These are phyloP conservation scores for Corynascus novoguineensis DNA, from an alignment of 495 filamentous ascomycete species.

Conservation along the genomic window DNA sequence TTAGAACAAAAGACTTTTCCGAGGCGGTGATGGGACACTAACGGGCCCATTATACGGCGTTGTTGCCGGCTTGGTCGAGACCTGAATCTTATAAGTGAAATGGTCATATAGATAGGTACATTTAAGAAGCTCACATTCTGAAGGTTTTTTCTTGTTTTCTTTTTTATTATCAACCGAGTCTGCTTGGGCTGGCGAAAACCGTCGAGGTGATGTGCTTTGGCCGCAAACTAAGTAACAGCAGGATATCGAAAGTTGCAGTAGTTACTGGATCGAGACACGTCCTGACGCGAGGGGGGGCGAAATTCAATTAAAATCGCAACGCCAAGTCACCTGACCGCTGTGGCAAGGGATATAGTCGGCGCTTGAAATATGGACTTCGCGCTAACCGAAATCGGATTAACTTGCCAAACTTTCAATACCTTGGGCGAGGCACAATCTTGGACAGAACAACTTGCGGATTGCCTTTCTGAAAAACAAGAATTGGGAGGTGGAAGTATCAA, in stretches of 20 bases:
- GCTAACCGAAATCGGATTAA: too few relatives aligned
- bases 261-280: slow-evolving; percentile 4
- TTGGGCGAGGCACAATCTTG: too few relatives aligned
- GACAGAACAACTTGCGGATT: too few relatives aligned
- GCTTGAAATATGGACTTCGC: neutral
- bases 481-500: too few relatives aligned
- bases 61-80: slow-evolving; percentile 20
- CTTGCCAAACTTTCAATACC: too few relatives aligned
- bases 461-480: too few relatives aligned
- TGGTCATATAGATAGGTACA: neutral
- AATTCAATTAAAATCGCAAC: slow-evolving; percentile 25
- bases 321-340: slow-evolving; percentile 28
- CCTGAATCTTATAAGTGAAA: slow-evolving; percentile 14
- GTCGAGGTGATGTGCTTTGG: neutral
- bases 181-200: neutral
- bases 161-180: too few relatives aligned
- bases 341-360: neutral
- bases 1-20: neutral
- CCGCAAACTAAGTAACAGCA: neutral
- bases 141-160: too few relatives aligned
- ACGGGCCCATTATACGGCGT: slow-evolving; percentile 35
- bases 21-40: slow-evolving; percentile 7
- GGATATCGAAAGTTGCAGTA: neutral
- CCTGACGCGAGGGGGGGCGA: slow-evolving; percentile 30
- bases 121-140: slow-evolving; percentile 10